Evolutionary conservation across 139 green algal genomes (phyloP), one percentile per base, ranked within the genome.

Genomic region (Gonium pectorale): DNA sequence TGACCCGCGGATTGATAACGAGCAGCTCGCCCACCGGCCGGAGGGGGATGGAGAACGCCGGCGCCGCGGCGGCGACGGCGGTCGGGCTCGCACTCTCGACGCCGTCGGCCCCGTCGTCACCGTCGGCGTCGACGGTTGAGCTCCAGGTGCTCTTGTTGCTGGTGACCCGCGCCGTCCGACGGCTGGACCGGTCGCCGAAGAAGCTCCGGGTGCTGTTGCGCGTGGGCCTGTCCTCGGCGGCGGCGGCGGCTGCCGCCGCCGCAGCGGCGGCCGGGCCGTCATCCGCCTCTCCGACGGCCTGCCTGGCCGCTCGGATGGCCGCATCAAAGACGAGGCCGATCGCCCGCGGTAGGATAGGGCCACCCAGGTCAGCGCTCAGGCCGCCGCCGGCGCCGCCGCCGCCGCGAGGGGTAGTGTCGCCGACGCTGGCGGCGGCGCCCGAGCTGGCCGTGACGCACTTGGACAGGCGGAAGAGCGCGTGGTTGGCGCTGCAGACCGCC

Each of bases 391-490:
- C 29, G 59, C 21, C 51, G 51, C 26, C 51, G 21, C 2, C 51
- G 17, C 29, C 29, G 59, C 59, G 24, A 29, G 11, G 2, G 51
- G 21, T 59, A 3, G 51, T 22, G 51, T 22, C 51, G 51, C 5
- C 26, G 51, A 3, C 5, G 51, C 51, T 22, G 7, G 21, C 51
- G 51, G 51, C 51, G 5, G 21, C 51, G 4, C 51, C 5, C 21
- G 21, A 19, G 19, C 49, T 49, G 6, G 71, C 71, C 19, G 49
- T 29, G 35, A 29, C 54, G 72, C 51, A 80, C 38, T 80, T 80
- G 26, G 52, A 35, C 51, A 80, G 35, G 1, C 52, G 52, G 52
- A 80, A 80, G 9, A 80, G 33, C 22, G 52, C 51, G 51, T 80
- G 72, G 35, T 80, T 80, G 35, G 72, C 52, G 38, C 26, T 38